A percentile compares a stretch with the other conserved stretches of the same genome.
These are phyloP conservation scores for Rhizopus arrhizus DNA, from an alignment of 371 early-diverging fungal species.

Conservation along the genomic window DNA sequence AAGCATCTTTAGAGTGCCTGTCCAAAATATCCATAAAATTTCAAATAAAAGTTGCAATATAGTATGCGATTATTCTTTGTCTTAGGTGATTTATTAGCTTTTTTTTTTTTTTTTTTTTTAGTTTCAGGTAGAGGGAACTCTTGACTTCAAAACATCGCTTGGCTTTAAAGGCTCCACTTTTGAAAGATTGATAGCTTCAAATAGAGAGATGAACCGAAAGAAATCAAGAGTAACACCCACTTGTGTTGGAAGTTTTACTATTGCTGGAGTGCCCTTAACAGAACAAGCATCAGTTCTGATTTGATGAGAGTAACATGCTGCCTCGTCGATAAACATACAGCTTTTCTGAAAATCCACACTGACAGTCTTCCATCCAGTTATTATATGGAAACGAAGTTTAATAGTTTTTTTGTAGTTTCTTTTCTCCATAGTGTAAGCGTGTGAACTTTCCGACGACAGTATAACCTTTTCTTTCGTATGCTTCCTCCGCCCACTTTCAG, in stretches of 20 bases:
- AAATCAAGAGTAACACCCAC: background rate
- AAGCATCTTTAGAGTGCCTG: no score
- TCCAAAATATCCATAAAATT: no score
- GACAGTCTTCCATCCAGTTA: constrained; percentile 8
- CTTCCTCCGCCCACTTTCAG: constrained; percentile 2
- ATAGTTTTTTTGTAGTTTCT: constrained; percentile 2
- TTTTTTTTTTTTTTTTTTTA: no score
- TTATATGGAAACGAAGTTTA: constrained; percentile 9
- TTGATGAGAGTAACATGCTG: constrained; percentile 8
- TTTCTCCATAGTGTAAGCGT: constrained; percentile 1
- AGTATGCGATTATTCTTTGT: no score
- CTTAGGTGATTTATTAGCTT: no score
- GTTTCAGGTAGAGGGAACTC: no score
- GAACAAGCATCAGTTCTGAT: constrained; percentile 8
- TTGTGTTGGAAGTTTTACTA: constrained; percentile 6
- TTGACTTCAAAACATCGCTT: no score
- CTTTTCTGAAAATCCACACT: constrained; percentile 10
- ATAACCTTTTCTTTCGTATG: constrained; percentile 3
- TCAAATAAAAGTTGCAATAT: no score
- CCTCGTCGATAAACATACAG: constrained; percentile 9
- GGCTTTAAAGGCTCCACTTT: no score
- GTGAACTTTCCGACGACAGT: background rate
- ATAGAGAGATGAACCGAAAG: background rate
- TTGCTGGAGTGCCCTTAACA: constrained; percentile 7
- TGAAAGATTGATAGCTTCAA: no score